Percentiles rank a stretch among this genome's conserved stretches.
These are phyloP conservation scores for Acacia pycnantha DNA, from an alignment of 331 rosid species.

Conservation along the genomic window DNA sequence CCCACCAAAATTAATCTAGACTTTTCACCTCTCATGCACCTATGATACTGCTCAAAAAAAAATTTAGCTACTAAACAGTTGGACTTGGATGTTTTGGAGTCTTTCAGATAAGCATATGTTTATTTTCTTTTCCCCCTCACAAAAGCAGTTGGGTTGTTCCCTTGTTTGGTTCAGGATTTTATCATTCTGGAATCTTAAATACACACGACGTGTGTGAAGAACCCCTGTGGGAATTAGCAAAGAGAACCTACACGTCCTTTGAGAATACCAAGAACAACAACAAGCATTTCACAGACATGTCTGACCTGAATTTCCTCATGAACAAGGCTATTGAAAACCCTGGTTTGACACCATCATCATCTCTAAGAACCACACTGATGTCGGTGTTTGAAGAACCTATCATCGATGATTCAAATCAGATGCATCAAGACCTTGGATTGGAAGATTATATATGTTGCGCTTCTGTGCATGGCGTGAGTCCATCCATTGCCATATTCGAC, in stretches of 20 bases:
- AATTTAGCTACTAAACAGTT: background rate
- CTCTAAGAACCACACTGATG: constrained; percentile 73
- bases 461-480: constrained; percentile 88
- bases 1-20: background rate
- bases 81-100: background rate
- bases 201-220: constrained; percentile 75
- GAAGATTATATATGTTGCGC: constrained; percentile 73
- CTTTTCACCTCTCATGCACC: background rate
- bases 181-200: constrained; percentile 84
- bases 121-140: background rate
- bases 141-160: background rate
- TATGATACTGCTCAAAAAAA: background rate
- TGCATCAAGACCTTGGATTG: constrained; percentile 49
- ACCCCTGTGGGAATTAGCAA: constrained; percentile 73
- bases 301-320: constrained; percentile 92
- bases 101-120: background rate
- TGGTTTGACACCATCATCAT: constrained; percentile 61
- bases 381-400: constrained; percentile 77
- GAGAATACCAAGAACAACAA: constrained; percentile 57
- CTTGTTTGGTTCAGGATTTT: constrained; percentile 65
- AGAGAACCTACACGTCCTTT: constrained; percentile 59
- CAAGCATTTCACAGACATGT: constrained; percentile 94
- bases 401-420: constrained; percentile 35
- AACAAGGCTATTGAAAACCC: constrained; percentile 83
- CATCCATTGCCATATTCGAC: constrained; percentile 79